phyloP scores from a whole-genome alignment of 2,329 filamentous ascomycete species.

The Paraconiothyrium sp. region DNA sequence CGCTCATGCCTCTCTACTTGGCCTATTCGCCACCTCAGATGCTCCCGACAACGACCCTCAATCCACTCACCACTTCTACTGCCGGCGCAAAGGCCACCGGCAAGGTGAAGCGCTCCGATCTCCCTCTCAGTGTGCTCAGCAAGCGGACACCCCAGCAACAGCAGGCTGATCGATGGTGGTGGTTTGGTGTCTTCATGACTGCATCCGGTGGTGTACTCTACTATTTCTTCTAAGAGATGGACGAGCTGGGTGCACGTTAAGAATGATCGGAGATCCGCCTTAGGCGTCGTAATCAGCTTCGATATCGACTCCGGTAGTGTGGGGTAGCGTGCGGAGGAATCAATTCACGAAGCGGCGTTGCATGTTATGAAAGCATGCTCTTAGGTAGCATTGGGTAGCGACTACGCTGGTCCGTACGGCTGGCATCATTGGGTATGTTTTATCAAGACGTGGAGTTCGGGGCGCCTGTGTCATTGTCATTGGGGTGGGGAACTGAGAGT shows the following conservation, averaged over 20 bases:
- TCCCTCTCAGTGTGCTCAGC: slow-evolving; percentile 51
- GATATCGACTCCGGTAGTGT: too few relatives aligned
- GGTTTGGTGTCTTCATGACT: slow-evolving; percentile 60
- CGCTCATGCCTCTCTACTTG: slow-evolving; percentile 74
- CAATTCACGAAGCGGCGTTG: not conserved
- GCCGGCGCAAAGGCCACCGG: slow-evolving; percentile 46
- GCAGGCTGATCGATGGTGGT: slow-evolving; percentile 60
- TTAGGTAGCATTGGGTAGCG: not conserved
- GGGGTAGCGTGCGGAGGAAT: not conserved
- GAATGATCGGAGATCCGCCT: not conserved
- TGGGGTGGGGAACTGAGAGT: not conserved
- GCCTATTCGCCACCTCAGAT: slow-evolving; percentile 71
- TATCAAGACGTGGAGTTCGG: not conserved
- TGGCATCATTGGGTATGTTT: not conserved
- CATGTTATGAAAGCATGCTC: not conserved
- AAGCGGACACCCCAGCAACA: slow-evolving; percentile 48
- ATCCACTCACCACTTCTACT: slow-evolving; percentile 58
- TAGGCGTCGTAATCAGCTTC: not conserved
- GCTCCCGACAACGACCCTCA: slow-evolving; percentile 73
- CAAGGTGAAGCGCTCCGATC: slow-evolving; percentile 48
- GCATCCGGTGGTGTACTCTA: slow-evolving; percentile 59
- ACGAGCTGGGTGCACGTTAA: not conserved
- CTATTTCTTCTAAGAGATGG: slow-evolving; percentile 50
- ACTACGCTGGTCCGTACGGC: not conserved
- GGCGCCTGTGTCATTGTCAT: not conserved